Conservation (phyloP, 2,329 filamentous ascomycete genomes). For the Sporothrix globosa region DNA sequence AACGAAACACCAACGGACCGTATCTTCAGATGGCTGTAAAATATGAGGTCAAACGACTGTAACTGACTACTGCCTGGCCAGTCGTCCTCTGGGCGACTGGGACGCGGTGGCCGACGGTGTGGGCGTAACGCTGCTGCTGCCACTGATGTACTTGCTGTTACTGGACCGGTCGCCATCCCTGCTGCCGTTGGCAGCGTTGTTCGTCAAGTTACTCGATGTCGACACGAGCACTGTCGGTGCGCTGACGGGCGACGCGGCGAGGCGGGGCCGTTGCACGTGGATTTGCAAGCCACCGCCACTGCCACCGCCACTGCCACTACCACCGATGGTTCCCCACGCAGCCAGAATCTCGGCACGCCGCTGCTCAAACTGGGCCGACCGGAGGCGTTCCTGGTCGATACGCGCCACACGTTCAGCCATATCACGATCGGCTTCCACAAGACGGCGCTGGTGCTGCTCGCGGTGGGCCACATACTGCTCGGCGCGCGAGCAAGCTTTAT, state of each 20-base stretch:
- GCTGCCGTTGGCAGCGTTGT: not conserved
- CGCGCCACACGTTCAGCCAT: conserved; percentile 47
- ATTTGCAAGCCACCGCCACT: conserved; percentile 2
- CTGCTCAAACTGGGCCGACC: conserved; percentile 55
- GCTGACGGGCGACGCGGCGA: not conserved
- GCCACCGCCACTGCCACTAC: conserved; percentile 6
- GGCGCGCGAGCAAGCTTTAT: conserved; percentile 52
- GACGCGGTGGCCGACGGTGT: conserved; percentile 17
- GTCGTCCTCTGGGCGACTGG: not conserved
- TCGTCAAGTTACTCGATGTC: conserved; percentile 1
- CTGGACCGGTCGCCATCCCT: not conserved
- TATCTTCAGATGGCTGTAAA: not conserved
- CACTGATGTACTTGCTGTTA: not conserved
- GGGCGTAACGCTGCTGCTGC: conserved; percentile 24
- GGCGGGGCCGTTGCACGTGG: conserved; percentile 2
- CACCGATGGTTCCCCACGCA: not conserved
- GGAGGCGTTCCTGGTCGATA: conserved; percentile 53
- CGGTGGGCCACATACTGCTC: conserved; percentile 51
- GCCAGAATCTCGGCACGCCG: conserved; percentile 42
- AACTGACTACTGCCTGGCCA: not conserved
- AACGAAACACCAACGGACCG: not conserved
- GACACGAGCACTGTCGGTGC: conserved; percentile 21
- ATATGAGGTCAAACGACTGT: not conserved
- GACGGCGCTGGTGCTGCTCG: conserved; percentile 48
- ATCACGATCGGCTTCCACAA: conserved; percentile 52